Percentiles rank a stretch among this genome's conserved stretches.
These are phyloP conservation scores for Chaetomium strumarium DNA, from an alignment of 2,329 filamentous ascomycete genomes.

Conservation along the genomic window DNA sequence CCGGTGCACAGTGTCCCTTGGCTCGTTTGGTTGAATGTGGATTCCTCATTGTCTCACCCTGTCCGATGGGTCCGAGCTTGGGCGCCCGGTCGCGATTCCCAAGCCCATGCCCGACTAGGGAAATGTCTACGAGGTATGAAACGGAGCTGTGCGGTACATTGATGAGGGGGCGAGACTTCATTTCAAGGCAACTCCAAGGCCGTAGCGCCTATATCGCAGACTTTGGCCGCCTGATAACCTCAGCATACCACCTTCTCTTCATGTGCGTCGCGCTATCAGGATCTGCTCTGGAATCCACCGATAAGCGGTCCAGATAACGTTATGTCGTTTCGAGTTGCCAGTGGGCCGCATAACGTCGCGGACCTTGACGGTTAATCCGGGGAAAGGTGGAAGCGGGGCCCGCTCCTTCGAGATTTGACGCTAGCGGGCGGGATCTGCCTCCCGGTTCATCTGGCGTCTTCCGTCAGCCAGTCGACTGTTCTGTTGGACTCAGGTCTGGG, in stretches of 20 bases:
- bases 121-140: background rate
- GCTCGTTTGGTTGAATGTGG: slow-evolving; percentile 3
- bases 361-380: slow-evolving; percentile 4
- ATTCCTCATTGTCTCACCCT: background rate
- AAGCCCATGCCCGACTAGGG: too few species aligned
- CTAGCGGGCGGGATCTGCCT: slow-evolving; percentile 3
- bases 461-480: slow-evolving; percentile 1
- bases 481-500: background rate
- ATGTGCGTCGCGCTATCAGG: slow-evolving; percentile 8
- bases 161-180: background rate
- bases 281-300: slow-evolving; percentile 2
- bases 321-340: background rate
- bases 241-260: slow-evolving; percentile 6
- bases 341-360: background rate
- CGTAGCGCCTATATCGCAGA: too few species aligned
- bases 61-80: background rate
- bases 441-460: slow-evolving; percentile 6
- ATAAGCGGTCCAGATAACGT: background rate
- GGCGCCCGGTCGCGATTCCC: too few species aligned
- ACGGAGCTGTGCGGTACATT: background rate
- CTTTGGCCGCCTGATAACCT: background rate
- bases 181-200: too few species aligned
- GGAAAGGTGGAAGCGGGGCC: background rate
- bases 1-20: background rate
- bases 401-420: background rate